These are phyloP conservation scores for Epicoccum nigrum DNA, from an alignment of 2,329 filamentous ascomycete genomes.

Conservation along the genomic window DNA sequence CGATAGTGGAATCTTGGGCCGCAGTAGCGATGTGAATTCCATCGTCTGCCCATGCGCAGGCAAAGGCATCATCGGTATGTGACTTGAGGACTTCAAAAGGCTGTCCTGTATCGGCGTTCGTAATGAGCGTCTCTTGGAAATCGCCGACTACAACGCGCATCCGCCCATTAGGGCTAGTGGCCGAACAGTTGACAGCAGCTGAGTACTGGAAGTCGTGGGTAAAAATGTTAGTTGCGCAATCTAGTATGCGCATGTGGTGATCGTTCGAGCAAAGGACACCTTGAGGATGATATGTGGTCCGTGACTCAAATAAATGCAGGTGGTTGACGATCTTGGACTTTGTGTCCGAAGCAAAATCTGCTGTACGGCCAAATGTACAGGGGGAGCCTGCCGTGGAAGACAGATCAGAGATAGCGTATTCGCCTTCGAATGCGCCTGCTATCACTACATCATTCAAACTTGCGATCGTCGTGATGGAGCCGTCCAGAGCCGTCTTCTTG, in stretches of 20 bases:
- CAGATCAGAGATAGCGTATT: constrained; percentile 59
- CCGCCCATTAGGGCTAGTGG: constrained; percentile 72
- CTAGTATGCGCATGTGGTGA: constrained; percentile 59
- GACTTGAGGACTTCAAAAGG: constrained; percentile 63
- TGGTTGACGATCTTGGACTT: constrained; percentile 64
- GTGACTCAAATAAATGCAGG: constrained; percentile 59
- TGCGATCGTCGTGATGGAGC: constrained; percentile 60
- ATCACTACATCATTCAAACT: constrained; percentile 57
- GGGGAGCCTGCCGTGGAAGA: constrained; percentile 44
- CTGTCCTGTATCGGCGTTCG: constrained; percentile 70
- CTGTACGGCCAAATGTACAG: constrained; percentile 55
- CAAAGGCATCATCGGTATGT: constrained; percentile 74
- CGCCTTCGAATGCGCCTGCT: constrained; percentile 63
- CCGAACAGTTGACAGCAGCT: constrained; percentile 73
- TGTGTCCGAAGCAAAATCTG: constrained; percentile 54
- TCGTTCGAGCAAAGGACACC: constrained; percentile 66
- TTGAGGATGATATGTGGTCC: constrained; percentile 55
- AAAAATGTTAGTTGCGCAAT: constrained; percentile 64
- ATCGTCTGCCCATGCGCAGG: constrained; percentile 80
- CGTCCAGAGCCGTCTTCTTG: constrained; percentile 46
- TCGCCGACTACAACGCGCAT: constrained; percentile 78
- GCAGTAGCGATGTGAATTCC: constrained; percentile 78
- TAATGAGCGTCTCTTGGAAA: constrained; percentile 67
- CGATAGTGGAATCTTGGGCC: constrained; percentile 74
- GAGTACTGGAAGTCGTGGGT: constrained; percentile 62